phyloP scores from a whole-genome alignment of 2,329 filamentous ascomycete genomes.

The Ophiostoma sp. region DNA sequence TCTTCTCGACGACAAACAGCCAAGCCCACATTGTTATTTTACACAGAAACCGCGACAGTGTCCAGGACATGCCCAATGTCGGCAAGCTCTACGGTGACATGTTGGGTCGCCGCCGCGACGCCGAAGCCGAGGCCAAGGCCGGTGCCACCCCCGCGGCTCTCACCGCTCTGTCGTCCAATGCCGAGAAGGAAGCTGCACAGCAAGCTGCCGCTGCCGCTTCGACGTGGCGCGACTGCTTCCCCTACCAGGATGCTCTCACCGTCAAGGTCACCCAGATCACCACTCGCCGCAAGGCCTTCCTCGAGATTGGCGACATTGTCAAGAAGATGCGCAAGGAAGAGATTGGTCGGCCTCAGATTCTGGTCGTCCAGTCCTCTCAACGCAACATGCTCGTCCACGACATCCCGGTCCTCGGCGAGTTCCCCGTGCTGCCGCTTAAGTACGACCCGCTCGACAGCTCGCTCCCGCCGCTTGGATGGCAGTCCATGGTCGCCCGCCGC shows the following conservation, averaged over 20 bases:
- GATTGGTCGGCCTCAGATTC: conserved; percentile 69
- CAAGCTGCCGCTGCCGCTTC: conserved; percentile 66
- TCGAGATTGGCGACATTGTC: conserved; percentile 83
- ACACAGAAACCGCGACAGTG: conserved; percentile 74
- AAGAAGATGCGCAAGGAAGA: conserved; percentile 91
- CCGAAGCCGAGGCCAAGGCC: conserved; percentile 44
- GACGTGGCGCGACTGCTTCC: conserved; percentile 76
- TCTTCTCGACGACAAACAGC: conserved; percentile 80
- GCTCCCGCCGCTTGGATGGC: conserved; percentile 90
- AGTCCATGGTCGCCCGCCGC: conserved; percentile 80
- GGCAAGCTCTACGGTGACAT: conserved; percentile 84
- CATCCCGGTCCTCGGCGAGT: conserved; percentile 77
- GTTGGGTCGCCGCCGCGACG: conserved; percentile 64
- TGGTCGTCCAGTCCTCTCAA: conserved; percentile 90
- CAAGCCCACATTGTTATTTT: conserved; percentile 88
- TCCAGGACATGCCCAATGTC: conserved; percentile 83
- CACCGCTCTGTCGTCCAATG: conserved; percentile 15
- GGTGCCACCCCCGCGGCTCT: conserved; percentile 6
- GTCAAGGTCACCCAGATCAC: conserved; percentile 89
- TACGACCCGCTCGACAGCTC: conserved; percentile 83
- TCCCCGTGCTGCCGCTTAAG: conserved; percentile 77
- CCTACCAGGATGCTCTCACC: conserved; percentile 80
- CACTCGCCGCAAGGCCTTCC: conserved; percentile 81
- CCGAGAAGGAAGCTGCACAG: conserved; percentile 34
- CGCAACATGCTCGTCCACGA: conserved; percentile 79